Evolutionary conservation across 1,284 basidiomycete species (phyloP).

Genomic region (Apiotrichum laibachii): DNA sequence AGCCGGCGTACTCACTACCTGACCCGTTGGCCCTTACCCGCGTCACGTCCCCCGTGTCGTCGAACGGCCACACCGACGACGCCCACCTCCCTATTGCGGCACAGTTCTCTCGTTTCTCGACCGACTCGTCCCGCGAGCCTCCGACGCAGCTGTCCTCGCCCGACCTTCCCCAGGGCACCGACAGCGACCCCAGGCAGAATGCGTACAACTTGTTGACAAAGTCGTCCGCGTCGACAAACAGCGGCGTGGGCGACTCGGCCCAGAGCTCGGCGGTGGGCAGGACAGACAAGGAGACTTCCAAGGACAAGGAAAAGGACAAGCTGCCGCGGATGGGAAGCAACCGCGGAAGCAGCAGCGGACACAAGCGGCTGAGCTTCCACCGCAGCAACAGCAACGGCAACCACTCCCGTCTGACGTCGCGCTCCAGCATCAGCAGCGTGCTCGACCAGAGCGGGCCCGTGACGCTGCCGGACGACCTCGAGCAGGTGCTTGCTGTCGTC

Average conservation of each 20-base stretch:
- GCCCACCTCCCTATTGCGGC: conserved; percentile 84
- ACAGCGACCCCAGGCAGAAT: conserved; percentile 23
- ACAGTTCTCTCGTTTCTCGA: conserved; percentile 58
- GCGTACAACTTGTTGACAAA: conserved; percentile 41
- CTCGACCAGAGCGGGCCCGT: conserved; percentile 11
- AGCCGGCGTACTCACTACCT: conserved; percentile 56
- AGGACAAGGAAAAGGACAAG: conserved; percentile 7
- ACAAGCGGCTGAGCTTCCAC: not conserved
- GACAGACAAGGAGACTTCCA: too few relatives aligned
- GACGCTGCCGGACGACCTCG: conserved; percentile 77
- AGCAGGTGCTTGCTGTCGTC: conserved; percentile 77
- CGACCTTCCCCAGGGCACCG: not conserved
- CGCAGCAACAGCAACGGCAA: conserved; percentile 5
- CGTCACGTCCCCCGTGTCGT: conserved; percentile 26
- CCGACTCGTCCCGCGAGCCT: conserved; percentile 13
- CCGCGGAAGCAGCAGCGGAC: not conserved
- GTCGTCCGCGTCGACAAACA: not conserved
- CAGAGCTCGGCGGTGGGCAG: not conserved
- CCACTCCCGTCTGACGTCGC: conserved; percentile 15
- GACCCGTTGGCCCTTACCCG: conserved; percentile 27
- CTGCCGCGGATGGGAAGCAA: not conserved
- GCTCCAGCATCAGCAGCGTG: conserved; percentile 22
- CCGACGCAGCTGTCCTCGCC: conserved; percentile 11
- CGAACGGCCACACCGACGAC: conserved; percentile 46
- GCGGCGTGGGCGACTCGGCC: not conserved